Base-by-base conservation (phyloP, 2,329 filamentous ascomycete species). In the Beauveria medogensis region DNA sequence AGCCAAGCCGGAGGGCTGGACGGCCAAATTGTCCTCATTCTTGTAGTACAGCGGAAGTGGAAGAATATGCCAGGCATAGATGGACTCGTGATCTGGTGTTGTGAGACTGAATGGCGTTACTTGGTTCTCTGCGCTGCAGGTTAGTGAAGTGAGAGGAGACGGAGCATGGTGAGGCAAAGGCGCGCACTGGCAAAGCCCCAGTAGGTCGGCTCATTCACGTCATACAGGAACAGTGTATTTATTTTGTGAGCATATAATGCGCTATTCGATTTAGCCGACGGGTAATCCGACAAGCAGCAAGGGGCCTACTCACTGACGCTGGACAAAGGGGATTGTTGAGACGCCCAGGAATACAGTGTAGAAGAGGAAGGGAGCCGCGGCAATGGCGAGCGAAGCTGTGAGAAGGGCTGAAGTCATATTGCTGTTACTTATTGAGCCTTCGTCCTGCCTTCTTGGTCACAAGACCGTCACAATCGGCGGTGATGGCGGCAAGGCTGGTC, bases 51-150 rank as follows among this genome's bases (percentile, higher is more conserved):
- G 77, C 56, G 88, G 85, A 7, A 95, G 74, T 0, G 93, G 93
- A 54, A 97, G 77, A 59, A 97, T 82, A 69, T 97, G 93, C 93
- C 93, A 97, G 28, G 89, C 90, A 70, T 94, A 95, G 20, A 97
- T 76, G 2, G 78, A 84, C 72, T 92, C 87, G 44, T 86, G 84
- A 71, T 97, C 92, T 1, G 84, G 78, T 0, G 91, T 94, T 4
- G 75, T 76, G 43, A 97, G 75, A 53, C 83, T 85, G 72, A 97
- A 97, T 0, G 93, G 90, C 6, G 91, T 92, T 3, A 96, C 89
- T 75, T 97, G 93, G 67, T 92, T 91, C 70, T 85, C 90, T 93
- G 34, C 14, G n/a, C 66, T 2, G 10, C 2, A 51, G 22, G 26
- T 48, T 24, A 59, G 52, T 51, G n/a, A 47, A 9, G 28, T 50